These are phyloP conservation scores for Linum trigynum DNA, from an alignment of 345 rosid species.

Conservation along the genomic window DNA sequence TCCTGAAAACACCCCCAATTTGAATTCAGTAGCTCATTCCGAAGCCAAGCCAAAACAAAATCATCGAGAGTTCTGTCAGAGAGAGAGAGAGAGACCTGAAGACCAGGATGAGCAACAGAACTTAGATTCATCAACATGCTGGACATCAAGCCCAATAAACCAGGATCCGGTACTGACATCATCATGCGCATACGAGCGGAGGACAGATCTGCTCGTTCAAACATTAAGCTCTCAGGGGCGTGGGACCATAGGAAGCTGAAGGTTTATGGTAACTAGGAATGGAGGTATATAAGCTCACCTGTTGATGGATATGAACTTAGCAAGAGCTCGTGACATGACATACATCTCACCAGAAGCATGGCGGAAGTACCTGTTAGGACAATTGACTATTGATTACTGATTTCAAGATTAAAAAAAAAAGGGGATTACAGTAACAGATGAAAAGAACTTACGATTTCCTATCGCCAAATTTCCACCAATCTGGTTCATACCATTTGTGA, in stretches of 20 bases:
- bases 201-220: background rate
- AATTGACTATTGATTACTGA: background rate
- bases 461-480: constrained; percentile 4
- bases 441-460: constrained; percentile 3
- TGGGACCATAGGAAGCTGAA: background rate
- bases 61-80: background rate
- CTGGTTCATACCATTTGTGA: constrained; percentile 4
- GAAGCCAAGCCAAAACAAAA: background rate
- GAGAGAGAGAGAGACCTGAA: constrained; percentile 33
- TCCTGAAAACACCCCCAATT: constrained; percentile 29
- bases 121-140: constrained; percentile 53
- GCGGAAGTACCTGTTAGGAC: constrained; percentile 4
- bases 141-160: constrained; percentile 53
- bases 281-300: background rate
- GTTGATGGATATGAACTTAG: constrained; percentile 10
- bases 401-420: too few species aligned
- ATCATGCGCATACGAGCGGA: constrained; percentile 47
- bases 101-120: constrained; percentile 74
- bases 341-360: constrained; percentile 5
- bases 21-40: background rate
- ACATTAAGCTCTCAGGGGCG: background rate
- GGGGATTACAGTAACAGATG: too few species aligned
- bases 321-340: background rate
- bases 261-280: background rate
- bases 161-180: constrained; percentile 73